Conservation (phyloP, 2,329 filamentous ascomycete species). For the Colletotrichum ledebouriae region DNA sequence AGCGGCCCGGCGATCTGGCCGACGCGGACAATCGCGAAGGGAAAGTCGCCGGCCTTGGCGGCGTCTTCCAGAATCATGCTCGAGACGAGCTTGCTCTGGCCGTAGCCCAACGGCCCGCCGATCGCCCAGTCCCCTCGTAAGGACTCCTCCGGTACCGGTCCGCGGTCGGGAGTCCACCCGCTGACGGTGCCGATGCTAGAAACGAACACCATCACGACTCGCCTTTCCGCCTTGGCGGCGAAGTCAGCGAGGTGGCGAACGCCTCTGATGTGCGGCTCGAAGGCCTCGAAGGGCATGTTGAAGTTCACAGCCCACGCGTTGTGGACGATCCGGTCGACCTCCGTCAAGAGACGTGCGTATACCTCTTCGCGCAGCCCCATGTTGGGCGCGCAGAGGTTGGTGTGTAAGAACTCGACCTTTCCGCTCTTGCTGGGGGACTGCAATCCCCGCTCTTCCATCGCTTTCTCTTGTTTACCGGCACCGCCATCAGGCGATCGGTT, state of each 20-base stretch:
- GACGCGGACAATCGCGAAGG: conserved; percentile 29
- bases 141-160: conserved; percentile 26
- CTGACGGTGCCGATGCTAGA: conserved; percentile 40
- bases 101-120: conserved; percentile 24
- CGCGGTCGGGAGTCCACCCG: conserved; percentile 23
- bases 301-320: conserved; percentile 66
- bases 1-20: conserved; percentile 42
- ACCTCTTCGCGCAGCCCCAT: conserved; percentile 27
- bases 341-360: conserved; percentile 48
- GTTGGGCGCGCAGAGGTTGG: conserved; percentile 14
- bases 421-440: conserved; percentile 7
- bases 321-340: conserved; percentile 63
- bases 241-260: conserved; percentile 61
- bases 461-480: conserved; percentile 32
- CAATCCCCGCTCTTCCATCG: conserved; percentile 33
- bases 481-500: conserved; percentile 34
- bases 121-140: conserved; percentile 26
- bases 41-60: conserved; percentile 34
- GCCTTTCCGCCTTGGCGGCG: conserved; percentile 32
- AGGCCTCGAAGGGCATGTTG: conserved; percentile 62
- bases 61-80: conserved; percentile 37
- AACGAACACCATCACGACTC: conserved; percentile 34
- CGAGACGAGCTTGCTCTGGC: conserved; percentile 40
- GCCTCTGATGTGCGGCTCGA: conserved; percentile 63
- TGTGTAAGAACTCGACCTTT: conserved; percentile 54